phyloP scores from a whole-genome alignment of 2,329 filamentous ascomycete species.

The Fusarium metavorans region DNA sequence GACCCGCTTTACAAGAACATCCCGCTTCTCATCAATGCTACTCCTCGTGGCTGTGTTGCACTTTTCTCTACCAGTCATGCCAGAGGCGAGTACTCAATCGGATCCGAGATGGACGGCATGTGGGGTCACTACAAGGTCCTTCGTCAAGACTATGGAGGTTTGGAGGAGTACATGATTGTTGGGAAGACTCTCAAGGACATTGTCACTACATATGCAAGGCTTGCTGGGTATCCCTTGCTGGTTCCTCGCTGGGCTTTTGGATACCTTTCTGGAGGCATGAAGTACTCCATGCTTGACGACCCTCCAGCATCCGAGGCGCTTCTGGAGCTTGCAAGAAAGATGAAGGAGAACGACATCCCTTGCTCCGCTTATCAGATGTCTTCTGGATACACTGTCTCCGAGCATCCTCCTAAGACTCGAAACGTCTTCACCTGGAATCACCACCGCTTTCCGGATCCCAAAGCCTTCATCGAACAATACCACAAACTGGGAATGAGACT shows the following conservation, averaged over 20 bases:
- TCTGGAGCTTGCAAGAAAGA: conserved; percentile 70
- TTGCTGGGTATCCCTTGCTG: conserved; percentile 75
- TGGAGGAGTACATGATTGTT: conserved; percentile 78
- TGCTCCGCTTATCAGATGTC: conserved; percentile 80
- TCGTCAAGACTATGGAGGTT: conserved; percentile 76
- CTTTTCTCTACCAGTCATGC: conserved; percentile 76
- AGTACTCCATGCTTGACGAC: conserved; percentile 63
- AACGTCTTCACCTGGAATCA: conserved; percentile 78
- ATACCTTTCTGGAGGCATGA: conserved; percentile 75
- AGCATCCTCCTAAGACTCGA: conserved; percentile 74
- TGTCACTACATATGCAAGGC: conserved; percentile 72
- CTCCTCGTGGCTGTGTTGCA: conserved; percentile 72
- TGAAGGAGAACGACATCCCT: conserved; percentile 74
- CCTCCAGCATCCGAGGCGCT: conserved; percentile 69
- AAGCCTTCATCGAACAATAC: conserved; percentile 71
- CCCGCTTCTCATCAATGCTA: conserved; percentile 77
- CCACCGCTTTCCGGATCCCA: conserved; percentile 76
- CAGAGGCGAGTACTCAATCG: conserved; percentile 73
- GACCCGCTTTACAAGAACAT: conserved; percentile 84
- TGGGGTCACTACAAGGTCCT: conserved; percentile 83
- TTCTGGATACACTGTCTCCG: conserved; percentile 77
- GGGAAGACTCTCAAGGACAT: conserved; percentile 75
- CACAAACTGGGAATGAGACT: conserved; percentile 74
- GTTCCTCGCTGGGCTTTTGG: conserved; percentile 80
- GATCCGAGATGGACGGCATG: conserved; percentile 80